These are phyloP conservation scores for Grosmannia huntii DNA, from an alignment of 2,329 filamentous ascomycete species.

Conservation along the genomic window DNA sequence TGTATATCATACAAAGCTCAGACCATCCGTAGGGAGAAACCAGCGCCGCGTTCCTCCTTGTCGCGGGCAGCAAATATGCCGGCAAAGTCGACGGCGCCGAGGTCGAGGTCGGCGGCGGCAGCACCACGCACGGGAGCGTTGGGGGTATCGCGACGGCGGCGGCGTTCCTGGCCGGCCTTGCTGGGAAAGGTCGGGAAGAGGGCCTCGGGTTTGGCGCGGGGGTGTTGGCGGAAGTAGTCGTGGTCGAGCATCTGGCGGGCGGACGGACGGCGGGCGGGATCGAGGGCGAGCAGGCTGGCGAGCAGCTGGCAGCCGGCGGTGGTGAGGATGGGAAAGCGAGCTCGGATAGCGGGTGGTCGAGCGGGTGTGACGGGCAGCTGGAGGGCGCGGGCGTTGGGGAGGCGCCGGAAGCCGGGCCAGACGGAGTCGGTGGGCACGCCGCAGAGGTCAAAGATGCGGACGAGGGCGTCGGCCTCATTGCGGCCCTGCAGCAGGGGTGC, in stretches of 20 bases:
- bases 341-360: slow-evolving; percentile 49
- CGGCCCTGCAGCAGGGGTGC: slow-evolving; percentile 75
- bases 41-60: slow-evolving; percentile 51
- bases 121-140: slow-evolving; percentile 72
- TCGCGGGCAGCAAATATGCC: slow-evolving; percentile 58
- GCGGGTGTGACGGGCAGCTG: slow-evolving; percentile 44
- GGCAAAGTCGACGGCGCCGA: slow-evolving; percentile 51
- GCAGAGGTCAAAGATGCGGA: slow-evolving; percentile 78
- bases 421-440: slow-evolving; percentile 70
- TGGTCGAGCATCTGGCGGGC: slow-evolving; percentile 66
- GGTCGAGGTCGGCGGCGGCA: slow-evolving; percentile 43
- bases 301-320: slow-evolving; percentile 60
- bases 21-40: slow-evolving; percentile 53
- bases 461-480: slow-evolving; percentile 85
- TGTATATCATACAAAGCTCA: slow-evolving; percentile 12
- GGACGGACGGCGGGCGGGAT: slow-evolving; percentile 58
- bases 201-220: slow-evolving; percentile 74
- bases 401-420: slow-evolving; percentile 77
- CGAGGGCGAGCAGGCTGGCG: slow-evolving; percentile 54
- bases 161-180: slow-evolving; percentile 82
- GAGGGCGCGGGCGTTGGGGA: slow-evolving; percentile 75
- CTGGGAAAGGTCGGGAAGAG: slow-evolving; percentile 97
- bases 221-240: slow-evolving; percentile 78
- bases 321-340: slow-evolving; percentile 73
- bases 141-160: slow-evolving; percentile 59